Percentiles rank a stretch among this genome's conserved stretches.
Evolutionary conservation across 345 rosid genomes (phyloP).

Genomic region (Populus euphratica): DNA sequence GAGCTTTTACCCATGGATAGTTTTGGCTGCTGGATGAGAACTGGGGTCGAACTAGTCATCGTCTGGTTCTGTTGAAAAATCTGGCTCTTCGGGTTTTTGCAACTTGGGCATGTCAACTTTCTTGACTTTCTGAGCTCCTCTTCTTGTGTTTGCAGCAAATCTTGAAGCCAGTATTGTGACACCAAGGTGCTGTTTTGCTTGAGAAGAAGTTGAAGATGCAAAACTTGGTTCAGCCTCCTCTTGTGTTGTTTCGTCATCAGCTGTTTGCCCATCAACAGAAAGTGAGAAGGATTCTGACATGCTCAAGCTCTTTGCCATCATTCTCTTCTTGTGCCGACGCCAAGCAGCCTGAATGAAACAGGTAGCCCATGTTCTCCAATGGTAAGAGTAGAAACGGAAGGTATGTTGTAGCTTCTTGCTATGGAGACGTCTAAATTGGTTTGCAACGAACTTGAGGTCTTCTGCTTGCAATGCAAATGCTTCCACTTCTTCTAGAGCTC

Average conservation of each 20-base stretch:
- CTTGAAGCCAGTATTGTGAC: conserved; percentile 63
- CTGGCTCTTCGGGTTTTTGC: conserved; percentile 82
- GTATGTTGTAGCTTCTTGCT: conserved; percentile 96
- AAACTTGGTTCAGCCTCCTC: conserved; percentile 22
- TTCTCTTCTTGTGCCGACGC: conserved; percentile 68
- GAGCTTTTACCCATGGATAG: not conserved
- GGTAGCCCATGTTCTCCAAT: conserved; percentile 97
- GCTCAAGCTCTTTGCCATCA: conserved; percentile 43
- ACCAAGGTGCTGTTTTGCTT: conserved; percentile 38
- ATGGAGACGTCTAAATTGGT: conserved; percentile 83
- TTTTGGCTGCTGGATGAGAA: not conserved
- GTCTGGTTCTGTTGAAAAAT: conserved; percentile 54
- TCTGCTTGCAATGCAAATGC: conserved; percentile 91
- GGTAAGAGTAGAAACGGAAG: conserved; percentile 81
- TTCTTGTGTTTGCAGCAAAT: conserved; percentile 66
- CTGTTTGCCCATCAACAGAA: conserved; percentile 14
- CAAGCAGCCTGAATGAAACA: conserved; percentile 95
- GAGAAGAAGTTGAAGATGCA: conserved; percentile 19
- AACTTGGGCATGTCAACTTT: conserved; percentile 49
- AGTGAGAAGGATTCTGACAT: conserved; percentile 39
- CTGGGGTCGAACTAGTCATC: conserved; percentile 27
- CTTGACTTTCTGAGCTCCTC: conserved; percentile 57
- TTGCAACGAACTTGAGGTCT: conserved; percentile 88
- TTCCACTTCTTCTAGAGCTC: conserved; percentile 79
- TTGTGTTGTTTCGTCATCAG: conserved; percentile 6